Percentiles rank a stretch among this genome's conserved stretches.
phyloP scores from a whole-genome alignment of 2,329 filamentous ascomycete genomes.

The Fusarium newnesense region DNA sequence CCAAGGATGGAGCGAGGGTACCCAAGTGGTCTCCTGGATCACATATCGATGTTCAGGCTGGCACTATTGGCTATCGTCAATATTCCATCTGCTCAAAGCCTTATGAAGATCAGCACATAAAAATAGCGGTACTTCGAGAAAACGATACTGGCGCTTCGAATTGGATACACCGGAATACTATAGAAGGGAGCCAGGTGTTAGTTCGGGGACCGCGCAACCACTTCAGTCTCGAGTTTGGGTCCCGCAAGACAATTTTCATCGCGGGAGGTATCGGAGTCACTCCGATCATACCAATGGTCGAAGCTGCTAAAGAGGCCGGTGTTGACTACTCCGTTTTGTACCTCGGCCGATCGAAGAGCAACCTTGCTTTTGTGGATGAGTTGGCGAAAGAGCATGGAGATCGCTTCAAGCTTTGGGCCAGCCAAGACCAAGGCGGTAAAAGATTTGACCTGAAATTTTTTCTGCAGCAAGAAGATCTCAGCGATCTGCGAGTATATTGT shows the following conservation, averaged over 20 bases:
- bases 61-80: background rate
- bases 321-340: background rate
- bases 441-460: background rate
- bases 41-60: background rate
- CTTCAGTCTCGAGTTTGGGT: background rate
- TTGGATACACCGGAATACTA: background rate
- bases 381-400: background rate
- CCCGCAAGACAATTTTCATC: background rate
- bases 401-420: background rate
- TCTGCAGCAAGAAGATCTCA: background rate
- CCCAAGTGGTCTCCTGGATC: background rate
- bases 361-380: background rate
- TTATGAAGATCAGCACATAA: background rate
- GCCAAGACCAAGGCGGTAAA: background rate
- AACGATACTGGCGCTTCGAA: background rate
- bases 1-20: background rate
- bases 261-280: background rate
- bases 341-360: background rate
- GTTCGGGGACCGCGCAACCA: background rate
- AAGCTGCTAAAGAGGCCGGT: background rate
- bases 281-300: background rate
- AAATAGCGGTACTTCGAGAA: background rate
- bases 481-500: background rate
- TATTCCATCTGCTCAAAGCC: background rate
- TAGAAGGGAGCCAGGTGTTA: background rate